Conservation (phyloP, 164 flowering plant genomes). For the Vitis labrusca region DNA sequence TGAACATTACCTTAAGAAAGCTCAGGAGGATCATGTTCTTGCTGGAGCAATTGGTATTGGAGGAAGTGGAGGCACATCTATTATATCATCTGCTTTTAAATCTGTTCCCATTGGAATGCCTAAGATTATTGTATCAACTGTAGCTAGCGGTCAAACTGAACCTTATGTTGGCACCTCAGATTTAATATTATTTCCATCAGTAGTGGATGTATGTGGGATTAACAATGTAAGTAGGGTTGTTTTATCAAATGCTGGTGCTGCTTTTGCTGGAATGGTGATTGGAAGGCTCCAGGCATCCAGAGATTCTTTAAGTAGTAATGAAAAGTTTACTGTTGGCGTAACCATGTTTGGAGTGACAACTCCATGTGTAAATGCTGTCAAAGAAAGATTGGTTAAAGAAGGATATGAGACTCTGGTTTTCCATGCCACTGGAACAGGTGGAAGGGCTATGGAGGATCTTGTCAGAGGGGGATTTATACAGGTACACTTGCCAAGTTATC, state of each 20-base stretch:
- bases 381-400: conserved; percentile 64
- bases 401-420: conserved; percentile 88
- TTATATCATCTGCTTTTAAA: conserved; percentile 66
- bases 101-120: conserved; percentile 83
- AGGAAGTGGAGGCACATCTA: conserved; percentile 90
- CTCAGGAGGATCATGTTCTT: conserved; percentile 37
- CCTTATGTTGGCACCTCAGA: conserved; percentile 85
- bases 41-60: conserved; percentile 88
- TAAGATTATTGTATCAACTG: conserved; percentile 82
- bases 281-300: conserved; percentile 40
- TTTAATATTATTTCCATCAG: conserved; percentile 80
- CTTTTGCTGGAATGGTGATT: conserved; percentile 84
- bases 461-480: conserved; percentile 81
- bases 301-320: conserved; percentile 16
- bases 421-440: conserved; percentile 99
- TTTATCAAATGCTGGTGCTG: conserved; percentile 84
- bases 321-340: conserved; percentile 70
- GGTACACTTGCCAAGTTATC: conserved; percentile 34
- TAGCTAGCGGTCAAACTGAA: conserved; percentile 86
- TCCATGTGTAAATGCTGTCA: conserved; percentile 82
- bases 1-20: conserved; percentile 38
- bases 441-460: conserved; percentile 91
- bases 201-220: conserved; percentile 89
- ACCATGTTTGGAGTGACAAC: conserved; percentile 99
- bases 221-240: conserved; percentile 72